Evolutionary conservation across 2,329 filamentous ascomycete genomes (phyloP), one percentile per base, ranked within the genome.

Genomic region (Diaporthe vaccinii): DNA sequence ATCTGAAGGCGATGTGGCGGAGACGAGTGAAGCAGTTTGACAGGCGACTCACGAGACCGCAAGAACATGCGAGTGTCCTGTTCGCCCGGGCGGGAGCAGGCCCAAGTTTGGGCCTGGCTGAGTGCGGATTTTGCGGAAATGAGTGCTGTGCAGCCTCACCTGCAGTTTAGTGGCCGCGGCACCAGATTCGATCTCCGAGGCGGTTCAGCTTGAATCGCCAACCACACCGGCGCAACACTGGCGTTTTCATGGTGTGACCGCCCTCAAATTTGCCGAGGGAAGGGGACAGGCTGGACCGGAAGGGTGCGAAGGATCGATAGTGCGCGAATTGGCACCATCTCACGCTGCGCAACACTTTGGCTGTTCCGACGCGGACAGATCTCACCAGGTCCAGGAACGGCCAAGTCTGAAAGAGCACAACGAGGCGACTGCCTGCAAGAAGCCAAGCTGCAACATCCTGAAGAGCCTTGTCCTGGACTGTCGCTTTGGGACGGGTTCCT

Each of bases 11-110:
- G 65, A 39, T 53, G 39, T 65, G 49, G 34, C 36, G 20, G 36
- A 41, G 22, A 9, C 36, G 14, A 41, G 58, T 25, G 28, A 41
- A 41, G 58, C 22, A 14, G 46, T n/a, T 3, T 28, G 34, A 34
- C 49, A 44, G 44, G 15, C 44, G 20, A 44, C 46, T 65, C 71
- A 65, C 71, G 51, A 39, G 71, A 73, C 36, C 36, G 34, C 34
- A 12, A 41, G 12, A 31, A 41, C 4, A 55, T 31, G 58, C 28
- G 59, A 36, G 58, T 28, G 20, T 36, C 28, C 57, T 44, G 51
- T 55, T 28, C 22, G 28, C 49, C 51, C 15, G 34, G 25, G 34
- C 22, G 34, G 20, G 34, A 34, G 2, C 15, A 34, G n/a, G 1
- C 22, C 49, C 4, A 28, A 44, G 41, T 17, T 34, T 15, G 36